These are phyloP conservation scores for Salix exigua DNA, from an alignment of 345 rosid genomes.

Conservation along the genomic window DNA sequence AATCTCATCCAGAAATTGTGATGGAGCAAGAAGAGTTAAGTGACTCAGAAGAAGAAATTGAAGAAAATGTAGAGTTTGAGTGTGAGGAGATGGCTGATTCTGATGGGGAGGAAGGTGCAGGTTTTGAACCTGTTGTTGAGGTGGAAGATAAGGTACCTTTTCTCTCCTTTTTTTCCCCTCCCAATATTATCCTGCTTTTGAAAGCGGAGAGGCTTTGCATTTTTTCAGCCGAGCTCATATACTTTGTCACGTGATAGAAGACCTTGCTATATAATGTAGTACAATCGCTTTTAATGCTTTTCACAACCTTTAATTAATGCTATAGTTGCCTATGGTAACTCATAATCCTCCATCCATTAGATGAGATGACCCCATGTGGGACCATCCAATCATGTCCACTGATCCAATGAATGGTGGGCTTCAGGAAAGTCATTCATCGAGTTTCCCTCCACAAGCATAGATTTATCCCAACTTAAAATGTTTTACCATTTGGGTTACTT, in stretches of 20 bases:
- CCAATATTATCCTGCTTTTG: constrained; percentile 9
- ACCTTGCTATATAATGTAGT: background rate
- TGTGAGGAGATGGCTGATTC: constrained; percentile 98
- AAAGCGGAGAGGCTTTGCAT: background rate
- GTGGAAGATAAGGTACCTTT: constrained; percentile 47
- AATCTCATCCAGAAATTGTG: constrained; percentile 71
- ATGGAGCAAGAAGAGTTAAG: constrained; percentile 99
- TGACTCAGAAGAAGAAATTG: constrained; percentile 86
- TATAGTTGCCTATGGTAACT: background rate
- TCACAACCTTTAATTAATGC: background rate
- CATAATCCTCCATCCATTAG: background rate
- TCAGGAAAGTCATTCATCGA: background rate
- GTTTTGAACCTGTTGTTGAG: constrained; percentile 29
- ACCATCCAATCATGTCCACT: background rate
- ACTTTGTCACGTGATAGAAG: background rate
- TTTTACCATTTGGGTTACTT: background rate
- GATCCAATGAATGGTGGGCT: background rate
- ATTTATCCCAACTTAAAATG: background rate
- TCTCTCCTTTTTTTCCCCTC: constrained; percentile 4
- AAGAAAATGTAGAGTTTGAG: constrained; percentile 94
- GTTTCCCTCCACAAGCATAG: background rate
- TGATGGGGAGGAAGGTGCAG: constrained; percentile 58
- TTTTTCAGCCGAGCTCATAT: background rate
- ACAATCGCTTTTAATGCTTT: background rate
- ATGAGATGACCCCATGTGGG: background rate